Conservation (phyloP, 306 rosid genomes). For the Prunus persica region DNA sequence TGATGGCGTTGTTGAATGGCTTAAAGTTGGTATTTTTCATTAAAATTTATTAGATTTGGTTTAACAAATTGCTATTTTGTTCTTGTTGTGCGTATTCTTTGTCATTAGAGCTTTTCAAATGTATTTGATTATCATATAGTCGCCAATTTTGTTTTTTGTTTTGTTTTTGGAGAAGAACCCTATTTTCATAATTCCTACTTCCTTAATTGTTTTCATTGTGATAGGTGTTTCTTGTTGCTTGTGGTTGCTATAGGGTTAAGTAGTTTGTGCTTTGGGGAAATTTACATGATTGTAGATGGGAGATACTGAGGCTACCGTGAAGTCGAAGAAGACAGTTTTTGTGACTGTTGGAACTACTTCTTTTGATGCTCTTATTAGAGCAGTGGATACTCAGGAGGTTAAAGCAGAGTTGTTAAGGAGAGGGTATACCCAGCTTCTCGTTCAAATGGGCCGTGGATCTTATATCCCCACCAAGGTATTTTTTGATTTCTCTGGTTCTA, state of each 20-base stretch:
- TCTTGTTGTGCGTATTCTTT: too few relatives aligned
- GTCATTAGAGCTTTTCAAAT: background rate
- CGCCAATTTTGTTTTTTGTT: background rate
- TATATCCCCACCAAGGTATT: slow-evolving; percentile 65
- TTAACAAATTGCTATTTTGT: background rate
- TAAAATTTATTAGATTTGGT: background rate
- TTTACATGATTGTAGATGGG: slow-evolving; percentile 27
- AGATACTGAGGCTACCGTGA: slow-evolving; percentile 23
- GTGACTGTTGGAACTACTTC: slow-evolving; percentile 82
- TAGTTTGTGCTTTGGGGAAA: background rate
- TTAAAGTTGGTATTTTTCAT: background rate
- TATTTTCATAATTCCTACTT: background rate
- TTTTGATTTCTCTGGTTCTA: background rate
- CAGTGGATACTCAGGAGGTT: slow-evolving; percentile 45
- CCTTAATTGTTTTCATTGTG: background rate
- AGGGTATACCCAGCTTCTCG: slow-evolving; percentile 71
- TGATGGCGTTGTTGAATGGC: background rate
- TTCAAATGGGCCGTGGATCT: slow-evolving; percentile 83
- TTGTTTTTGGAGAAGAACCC: too few relatives aligned
- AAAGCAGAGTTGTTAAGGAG: slow-evolving; percentile 48
- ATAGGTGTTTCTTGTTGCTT: background rate
- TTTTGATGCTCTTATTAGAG: slow-evolving; percentile 76
- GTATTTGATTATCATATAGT: background rate
- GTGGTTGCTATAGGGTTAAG: background rate
- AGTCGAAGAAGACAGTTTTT: slow-evolving; percentile 46